Conservation (phyloP, 805 yeast genomes). For the Kockiozyma suomiensis region DNA sequence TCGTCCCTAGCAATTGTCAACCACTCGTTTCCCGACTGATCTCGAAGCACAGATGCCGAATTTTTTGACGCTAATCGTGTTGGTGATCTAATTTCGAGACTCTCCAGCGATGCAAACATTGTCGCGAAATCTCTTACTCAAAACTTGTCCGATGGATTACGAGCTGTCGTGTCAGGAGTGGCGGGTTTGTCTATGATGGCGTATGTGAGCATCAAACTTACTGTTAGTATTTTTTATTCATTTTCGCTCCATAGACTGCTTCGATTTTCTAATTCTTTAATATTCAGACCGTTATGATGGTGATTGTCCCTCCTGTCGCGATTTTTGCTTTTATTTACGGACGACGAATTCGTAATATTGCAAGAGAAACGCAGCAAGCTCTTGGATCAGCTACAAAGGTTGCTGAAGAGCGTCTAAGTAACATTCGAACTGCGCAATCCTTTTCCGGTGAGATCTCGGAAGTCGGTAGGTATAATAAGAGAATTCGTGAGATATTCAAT, state of each 20-base stretch:
- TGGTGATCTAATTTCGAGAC: conserved; percentile 87
- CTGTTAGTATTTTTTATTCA: conserved; percentile 46
- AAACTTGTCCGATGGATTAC: conserved; percentile 87
- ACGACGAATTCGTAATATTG: conserved; percentile 68
- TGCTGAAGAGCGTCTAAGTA: conserved; percentile 86
- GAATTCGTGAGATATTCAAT: conserved; percentile 63
- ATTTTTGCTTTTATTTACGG: conserved; percentile 83
- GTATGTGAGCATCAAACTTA: conserved; percentile 77
- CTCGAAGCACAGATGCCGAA: conserved; percentile 58
- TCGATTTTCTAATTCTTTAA: too few relatives aligned
- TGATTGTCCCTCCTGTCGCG: conserved; percentile 81
- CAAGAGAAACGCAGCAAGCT: conserved; percentile 77
- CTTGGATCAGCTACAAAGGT: conserved; percentile 86
- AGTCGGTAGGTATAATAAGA: conserved; percentile 70
- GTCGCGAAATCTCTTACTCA: conserved; percentile 85
- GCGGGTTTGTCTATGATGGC: conserved; percentile 94
- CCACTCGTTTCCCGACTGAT: background rate
- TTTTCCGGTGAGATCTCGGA: conserved; percentile 84
- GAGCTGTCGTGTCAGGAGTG: conserved; percentile 77
- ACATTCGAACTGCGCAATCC: conserved; percentile 83
- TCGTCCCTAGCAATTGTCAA: too few relatives aligned
- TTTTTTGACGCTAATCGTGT: conserved; percentile 87
- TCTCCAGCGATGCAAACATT: conserved; percentile 85
- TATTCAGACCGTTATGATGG: conserved; percentile 57
- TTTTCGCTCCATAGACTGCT: background rate